Evolutionary conservation across 2,329 filamentous ascomycete genomes (phyloP).

Genomic region (Penicillium sp.): DNA sequence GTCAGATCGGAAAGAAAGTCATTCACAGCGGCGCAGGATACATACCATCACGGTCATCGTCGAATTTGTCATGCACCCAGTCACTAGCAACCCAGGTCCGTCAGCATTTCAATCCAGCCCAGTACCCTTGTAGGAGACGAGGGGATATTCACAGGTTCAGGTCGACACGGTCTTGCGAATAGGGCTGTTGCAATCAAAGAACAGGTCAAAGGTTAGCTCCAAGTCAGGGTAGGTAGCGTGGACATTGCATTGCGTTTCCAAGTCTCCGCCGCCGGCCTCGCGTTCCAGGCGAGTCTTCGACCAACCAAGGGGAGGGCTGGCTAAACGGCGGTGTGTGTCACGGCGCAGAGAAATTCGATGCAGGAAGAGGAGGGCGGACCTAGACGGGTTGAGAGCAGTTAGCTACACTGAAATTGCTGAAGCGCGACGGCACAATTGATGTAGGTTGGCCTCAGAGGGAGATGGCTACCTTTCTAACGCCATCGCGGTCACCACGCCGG

Average conservation of each 20-base stretch:
- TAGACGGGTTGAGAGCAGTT: constrained; percentile 21
- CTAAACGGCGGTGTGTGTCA: constrained; percentile 30
- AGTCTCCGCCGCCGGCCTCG: constrained; percentile 29
- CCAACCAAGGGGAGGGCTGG: constrained; percentile 28
- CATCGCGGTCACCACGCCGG: constrained; percentile 82
- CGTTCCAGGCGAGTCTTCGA: constrained; percentile 28
- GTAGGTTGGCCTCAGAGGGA: background rate
- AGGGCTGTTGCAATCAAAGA: constrained; percentile 45
- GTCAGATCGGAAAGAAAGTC: constrained; percentile 21
- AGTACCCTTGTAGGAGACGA: background rate
- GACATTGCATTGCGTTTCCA: constrained; percentile 31
- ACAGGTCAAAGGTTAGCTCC: constrained; percentile 46
- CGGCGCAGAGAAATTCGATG: constrained; percentile 39
- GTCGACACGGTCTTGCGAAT: constrained; percentile 48
- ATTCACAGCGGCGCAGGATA: constrained; percentile 16
- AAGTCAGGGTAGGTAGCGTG: constrained; percentile 40
- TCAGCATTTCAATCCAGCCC: constrained; percentile 7
- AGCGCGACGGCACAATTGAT: constrained; percentile 3
- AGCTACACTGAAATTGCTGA: constrained; percentile 9
- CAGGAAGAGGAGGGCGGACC: constrained; percentile 48
- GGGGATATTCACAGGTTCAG: constrained; percentile 44
- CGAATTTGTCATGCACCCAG: constrained; percentile 92
- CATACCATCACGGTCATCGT: constrained; percentile 65
- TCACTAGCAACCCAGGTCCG: constrained; percentile 58
- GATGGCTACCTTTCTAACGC: constrained; percentile 77